These are phyloP conservation scores for Xylaria flabelliformis DNA, from an alignment of 495 filamentous ascomycete genomes.

Conservation along the genomic window DNA sequence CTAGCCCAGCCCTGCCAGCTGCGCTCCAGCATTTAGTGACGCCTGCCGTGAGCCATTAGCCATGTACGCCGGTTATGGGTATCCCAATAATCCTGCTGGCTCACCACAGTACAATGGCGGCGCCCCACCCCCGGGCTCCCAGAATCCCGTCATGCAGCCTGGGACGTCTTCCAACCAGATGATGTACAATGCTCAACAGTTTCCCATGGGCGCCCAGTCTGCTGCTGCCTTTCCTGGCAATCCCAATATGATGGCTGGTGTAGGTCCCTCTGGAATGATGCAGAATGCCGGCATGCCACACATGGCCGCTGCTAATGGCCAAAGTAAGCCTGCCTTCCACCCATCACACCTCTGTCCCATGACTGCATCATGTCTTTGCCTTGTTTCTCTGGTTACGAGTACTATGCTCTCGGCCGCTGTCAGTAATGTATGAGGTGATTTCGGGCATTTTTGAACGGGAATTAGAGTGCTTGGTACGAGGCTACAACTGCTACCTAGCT, in stretches of 20 bases:
- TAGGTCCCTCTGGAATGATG: slow-evolving; percentile 60
- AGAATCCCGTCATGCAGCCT: slow-evolving; percentile 56
- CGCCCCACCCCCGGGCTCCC: slow-evolving; percentile 50
- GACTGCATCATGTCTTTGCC: slow-evolving; percentile 28
- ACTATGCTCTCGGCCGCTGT: slow-evolving; percentile 24
- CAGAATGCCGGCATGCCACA: slow-evolving; percentile 59
- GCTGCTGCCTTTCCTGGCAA: slow-evolving; percentile 47
- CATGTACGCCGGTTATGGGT: slow-evolving; percentile 60
- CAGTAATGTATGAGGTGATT: slow-evolving; percentile 18
- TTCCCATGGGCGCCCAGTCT: slow-evolving; percentile 52
- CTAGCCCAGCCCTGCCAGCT: slow-evolving; percentile 47
- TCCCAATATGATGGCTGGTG: slow-evolving; percentile 56
- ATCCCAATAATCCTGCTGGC: slow-evolving; percentile 53
- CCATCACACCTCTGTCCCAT: slow-evolving; percentile 32
- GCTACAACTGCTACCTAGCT: neutral
- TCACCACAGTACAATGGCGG: slow-evolving; percentile 53
- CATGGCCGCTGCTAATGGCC: slow-evolving; percentile 56
- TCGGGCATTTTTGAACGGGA: slow-evolving; percentile 16
- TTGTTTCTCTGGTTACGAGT: slow-evolving; percentile 29
- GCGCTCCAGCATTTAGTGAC: slow-evolving; percentile 39
- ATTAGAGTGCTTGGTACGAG: slow-evolving; percentile 5
- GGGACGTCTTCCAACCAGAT: slow-evolving; percentile 50
- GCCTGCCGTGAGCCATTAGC: slow-evolving; percentile 52
- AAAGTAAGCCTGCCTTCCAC: slow-evolving; percentile 51
- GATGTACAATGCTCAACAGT: slow-evolving; percentile 53